Percentiles rank a stretch among this genome's conserved stretches.
phyloP scores from a whole-genome alignment of 106 monocot species.

The Dioscorea alata region DNA sequence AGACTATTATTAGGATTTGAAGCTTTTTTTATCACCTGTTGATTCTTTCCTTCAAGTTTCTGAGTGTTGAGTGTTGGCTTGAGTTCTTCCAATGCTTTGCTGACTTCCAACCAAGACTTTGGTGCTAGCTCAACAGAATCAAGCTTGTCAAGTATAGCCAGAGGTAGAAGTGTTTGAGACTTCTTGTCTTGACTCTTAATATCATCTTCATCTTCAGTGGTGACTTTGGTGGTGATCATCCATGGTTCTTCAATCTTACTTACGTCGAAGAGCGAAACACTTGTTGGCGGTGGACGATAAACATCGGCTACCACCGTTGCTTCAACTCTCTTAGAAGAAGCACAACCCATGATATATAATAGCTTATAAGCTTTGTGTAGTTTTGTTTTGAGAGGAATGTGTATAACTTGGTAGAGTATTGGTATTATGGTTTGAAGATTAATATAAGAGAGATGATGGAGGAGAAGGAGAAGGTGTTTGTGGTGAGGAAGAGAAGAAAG shows the following conservation, averaged over 20 bases:
- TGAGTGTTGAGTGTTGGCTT: constrained; percentile 39
- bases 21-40: too few relatives aligned
- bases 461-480: not conserved
- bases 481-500: not conserved
- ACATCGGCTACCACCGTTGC: constrained; percentile 23
- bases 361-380: not conserved
- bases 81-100: constrained; percentile 78
- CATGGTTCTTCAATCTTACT: constrained; percentile 77
- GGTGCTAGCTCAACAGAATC: constrained; percentile 64
- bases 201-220: not conserved
- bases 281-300: constrained; percentile 72
- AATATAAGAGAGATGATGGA: not conserved
- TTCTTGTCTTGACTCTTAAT: constrained; percentile 26
- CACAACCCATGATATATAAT: constrained; percentile 62
- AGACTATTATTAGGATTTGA: too few relatives aligned
- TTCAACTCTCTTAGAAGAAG: constrained; percentile 54
- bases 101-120: constrained; percentile 86
- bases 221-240: constrained; percentile 37
- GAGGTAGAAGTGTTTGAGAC: constrained; percentile 18
- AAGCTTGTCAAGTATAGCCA: constrained; percentile 68
- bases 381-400: not conserved
- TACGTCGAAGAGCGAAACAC: constrained; percentile 84
- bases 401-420: not conserved
- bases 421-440: not conserved
- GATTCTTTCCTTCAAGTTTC: too few relatives aligned